Conservation (phyloP, 768 basidiomycete genomes). For the Hygrophorus pudorinus region DNA sequence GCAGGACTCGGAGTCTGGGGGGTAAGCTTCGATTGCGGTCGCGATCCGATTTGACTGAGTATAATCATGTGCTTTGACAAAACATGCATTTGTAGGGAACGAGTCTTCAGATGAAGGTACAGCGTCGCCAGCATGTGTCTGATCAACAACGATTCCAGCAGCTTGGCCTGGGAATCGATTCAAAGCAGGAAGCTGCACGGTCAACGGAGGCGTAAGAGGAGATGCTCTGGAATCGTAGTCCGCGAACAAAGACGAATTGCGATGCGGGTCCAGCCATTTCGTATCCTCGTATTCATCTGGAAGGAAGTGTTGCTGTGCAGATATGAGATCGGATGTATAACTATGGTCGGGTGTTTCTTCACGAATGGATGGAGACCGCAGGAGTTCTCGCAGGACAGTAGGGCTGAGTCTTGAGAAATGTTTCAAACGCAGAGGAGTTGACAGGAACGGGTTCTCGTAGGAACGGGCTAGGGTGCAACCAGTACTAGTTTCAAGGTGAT, state of each 20-base stretch:
- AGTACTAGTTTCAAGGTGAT: background rate
- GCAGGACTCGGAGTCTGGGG: background rate
- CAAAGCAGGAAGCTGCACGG: constrained; percentile 9
- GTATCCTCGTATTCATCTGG: background rate
- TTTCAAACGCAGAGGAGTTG: constrained; percentile 16
- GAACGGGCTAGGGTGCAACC: background rate
- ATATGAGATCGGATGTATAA: constrained; percentile 5
- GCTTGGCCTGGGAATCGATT: constrained; percentile 7
- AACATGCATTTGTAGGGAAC: background rate
- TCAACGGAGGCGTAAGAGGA: constrained; percentile 15
- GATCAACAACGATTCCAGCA: too few relatives aligned
- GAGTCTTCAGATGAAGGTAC: constrained; percentile 2
- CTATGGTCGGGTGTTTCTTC: constrained; percentile 10
- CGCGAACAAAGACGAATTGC: too few relatives aligned
- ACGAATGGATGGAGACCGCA: constrained; percentile 15
- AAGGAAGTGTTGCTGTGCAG: background rate
- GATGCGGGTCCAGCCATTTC: background rate
- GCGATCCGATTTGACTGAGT: too few relatives aligned
- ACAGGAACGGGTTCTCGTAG: constrained; percentile 13
- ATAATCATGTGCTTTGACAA: too few relatives aligned
- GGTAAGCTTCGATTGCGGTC: background rate
- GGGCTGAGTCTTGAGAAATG: constrained; percentile 16
- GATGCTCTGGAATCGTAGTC: background rate
- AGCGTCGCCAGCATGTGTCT: too few relatives aligned
- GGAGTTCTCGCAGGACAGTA: constrained; percentile 10